Conservation (phyloP, 345 rosid genomes). For the Theobroma cacao region DNA sequence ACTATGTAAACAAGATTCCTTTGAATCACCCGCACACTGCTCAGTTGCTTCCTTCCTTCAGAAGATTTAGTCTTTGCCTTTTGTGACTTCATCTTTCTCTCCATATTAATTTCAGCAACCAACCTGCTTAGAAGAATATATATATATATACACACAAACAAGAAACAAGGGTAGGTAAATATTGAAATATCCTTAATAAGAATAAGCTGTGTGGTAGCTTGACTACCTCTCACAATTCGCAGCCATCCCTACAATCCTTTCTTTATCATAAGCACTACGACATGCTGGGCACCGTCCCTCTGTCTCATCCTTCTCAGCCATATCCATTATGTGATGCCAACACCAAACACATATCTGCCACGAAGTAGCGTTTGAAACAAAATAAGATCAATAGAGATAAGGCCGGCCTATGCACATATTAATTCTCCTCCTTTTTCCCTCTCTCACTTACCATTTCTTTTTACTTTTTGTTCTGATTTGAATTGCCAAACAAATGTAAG, state of each 20-base stretch:
- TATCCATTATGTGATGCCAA: constrained; percentile 92
- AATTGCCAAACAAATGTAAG: neutral
- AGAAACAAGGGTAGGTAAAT: neutral
- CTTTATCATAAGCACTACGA: constrained; percentile 83
- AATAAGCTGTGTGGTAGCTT: neutral
- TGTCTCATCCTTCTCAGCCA: constrained; percentile 88
- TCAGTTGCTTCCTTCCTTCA: constrained; percentile 77
- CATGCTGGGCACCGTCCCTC: constrained; percentile 98
- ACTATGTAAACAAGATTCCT: constrained; percentile 88
- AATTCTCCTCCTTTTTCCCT: neutral
- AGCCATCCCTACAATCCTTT: constrained; percentile 84
- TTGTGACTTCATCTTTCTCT: constrained; percentile 63
- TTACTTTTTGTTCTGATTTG: neutral
- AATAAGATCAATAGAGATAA: neutral
- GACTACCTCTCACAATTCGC: constrained; percentile 67
- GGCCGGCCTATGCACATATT: neutral
- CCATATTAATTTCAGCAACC: constrained; percentile 64
- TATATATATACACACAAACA: no score
- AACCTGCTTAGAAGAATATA: constrained; percentile 29
- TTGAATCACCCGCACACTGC: constrained; percentile 79
- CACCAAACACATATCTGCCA: constrained; percentile 94
- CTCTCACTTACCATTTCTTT: neutral
- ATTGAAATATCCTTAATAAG: neutral
- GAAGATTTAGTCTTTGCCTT: constrained; percentile 61
- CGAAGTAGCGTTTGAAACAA: neutral